These are phyloP conservation scores for Mycena polygramma DNA, from an alignment of 768 basidiomycete genomes.

Conservation along the genomic window DNA sequence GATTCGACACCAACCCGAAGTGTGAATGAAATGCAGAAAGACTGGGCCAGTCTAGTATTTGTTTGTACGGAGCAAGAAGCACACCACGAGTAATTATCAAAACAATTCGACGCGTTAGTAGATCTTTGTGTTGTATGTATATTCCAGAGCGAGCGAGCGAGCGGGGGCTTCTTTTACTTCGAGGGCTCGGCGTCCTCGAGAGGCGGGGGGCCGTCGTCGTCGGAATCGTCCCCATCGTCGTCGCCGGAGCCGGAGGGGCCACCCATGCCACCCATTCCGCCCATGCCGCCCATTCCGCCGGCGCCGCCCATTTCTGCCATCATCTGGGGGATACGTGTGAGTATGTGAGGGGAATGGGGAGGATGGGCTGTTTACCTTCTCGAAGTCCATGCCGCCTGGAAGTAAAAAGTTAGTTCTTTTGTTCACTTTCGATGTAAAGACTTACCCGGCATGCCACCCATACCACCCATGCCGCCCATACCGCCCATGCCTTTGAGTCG, in stretches of 20 bases:
- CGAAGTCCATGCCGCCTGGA: constrained; percentile 67
- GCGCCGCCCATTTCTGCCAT: constrained; percentile 63
- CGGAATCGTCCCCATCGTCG: constrained; percentile 60
- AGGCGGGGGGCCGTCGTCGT: constrained; percentile 83
- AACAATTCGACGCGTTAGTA: constrained; percentile 26
- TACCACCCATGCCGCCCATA: constrained; percentile 60
- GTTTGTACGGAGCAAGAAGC: constrained; percentile 10
- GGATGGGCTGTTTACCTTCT: constrained; percentile 58
- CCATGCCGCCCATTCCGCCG: constrained; percentile 29
- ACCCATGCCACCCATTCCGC: constrained; percentile 38
- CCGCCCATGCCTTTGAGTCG: constrained; percentile 42
- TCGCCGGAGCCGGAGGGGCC: constrained; percentile 54
- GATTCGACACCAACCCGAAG: too few species aligned
- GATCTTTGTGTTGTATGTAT: constrained; percentile 8
- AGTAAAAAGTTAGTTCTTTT: too few species aligned
- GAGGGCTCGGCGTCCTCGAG: constrained; percentile 70
- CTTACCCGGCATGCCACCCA: constrained; percentile 59
- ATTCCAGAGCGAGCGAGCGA: not conserved
- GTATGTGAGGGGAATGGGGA: not conserved
- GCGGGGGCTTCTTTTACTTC: constrained; percentile 13
- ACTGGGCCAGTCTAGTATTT: constrained; percentile 14
- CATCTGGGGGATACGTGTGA: constrained; percentile 51
- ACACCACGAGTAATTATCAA: constrained; percentile 27
- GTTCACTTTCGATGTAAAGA: too few species aligned
- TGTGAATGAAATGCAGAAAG: not conserved